Evolutionary conservation across 2,329 filamentous ascomycete species (phyloP), one percentile per base, ranked within the genome.

Genomic region (Ophiocordyceps sinensis): DNA sequence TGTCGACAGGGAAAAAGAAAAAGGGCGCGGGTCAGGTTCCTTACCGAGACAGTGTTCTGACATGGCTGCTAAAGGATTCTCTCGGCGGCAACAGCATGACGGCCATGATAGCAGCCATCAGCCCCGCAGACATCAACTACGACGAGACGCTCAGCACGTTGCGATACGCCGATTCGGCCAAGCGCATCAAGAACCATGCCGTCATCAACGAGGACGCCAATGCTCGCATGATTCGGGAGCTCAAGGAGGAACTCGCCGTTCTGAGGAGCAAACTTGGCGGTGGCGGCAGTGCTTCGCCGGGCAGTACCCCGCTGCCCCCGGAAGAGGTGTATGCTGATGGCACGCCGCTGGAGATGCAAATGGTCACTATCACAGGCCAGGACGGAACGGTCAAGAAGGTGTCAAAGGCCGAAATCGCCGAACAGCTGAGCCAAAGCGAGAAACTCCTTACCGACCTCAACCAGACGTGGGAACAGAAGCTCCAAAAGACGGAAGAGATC

Each of bases 131-230:
- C 62, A 96, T 96, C 67, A 98, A 98, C 63, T 96, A 94, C 57
- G 91, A 98, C 50, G 91, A 98, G 63, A 98, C 93, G 0, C 71
- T 98, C 15, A 91, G 88, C 58, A 98, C 91, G 1, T 71, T 98
- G 26, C 79, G 93, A 54, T 98, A 98, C 61, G 91, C 93, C 42
- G 89, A 98, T 58, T 95, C 87, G 8, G 91, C 91, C 23, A 98
- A 98, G 67, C 80, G 91, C 53, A 98, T 98, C 73, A 96, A 96
- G 85, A 98, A 98, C 66, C 91, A 98, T 61, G 91, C 91, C 43
- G 91, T 98, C 39, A 84, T 98, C 61, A 98, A 98, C 67, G 91
- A 98, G 61, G 91, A 98, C 63, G 89, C 91, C 37, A 98, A 98
- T 57, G 91, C 91, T 45, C 83, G 91, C 52, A 98, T 98, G 91